Conservation (phyloP, 2,329 filamentous ascomycete genomes). For the Cercospora sojina region DNA sequence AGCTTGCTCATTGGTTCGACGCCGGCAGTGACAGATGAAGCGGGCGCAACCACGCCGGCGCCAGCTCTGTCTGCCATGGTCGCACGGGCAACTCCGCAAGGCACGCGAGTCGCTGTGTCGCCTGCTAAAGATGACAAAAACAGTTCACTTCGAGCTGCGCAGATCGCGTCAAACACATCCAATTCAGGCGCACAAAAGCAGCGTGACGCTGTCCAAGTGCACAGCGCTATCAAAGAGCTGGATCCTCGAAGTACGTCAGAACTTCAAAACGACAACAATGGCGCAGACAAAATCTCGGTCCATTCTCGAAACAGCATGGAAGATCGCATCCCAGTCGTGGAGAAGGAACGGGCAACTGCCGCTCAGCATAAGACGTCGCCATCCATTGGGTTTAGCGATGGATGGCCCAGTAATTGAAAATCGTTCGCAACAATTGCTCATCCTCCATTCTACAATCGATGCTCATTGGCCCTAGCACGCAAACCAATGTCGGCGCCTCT, state of each 20-base stretch:
- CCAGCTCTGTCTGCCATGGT: not conserved
- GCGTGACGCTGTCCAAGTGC: not conserved
- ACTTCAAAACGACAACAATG: slow-evolving; percentile 6
- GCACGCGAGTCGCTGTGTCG: not conserved
- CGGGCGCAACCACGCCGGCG: not conserved
- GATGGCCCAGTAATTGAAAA: slow-evolving; percentile 11
- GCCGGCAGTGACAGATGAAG: not conserved
- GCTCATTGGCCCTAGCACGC: not conserved
- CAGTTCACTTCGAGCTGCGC: not conserved
- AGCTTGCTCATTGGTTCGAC: not conserved
- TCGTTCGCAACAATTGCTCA: not conserved
- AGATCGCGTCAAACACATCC: not conserved
- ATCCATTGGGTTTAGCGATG: slow-evolving; percentile 11
- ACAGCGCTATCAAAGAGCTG: not conserved
- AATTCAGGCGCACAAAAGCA: not conserved
- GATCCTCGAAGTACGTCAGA: slow-evolving; percentile 2
- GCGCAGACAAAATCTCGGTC: slow-evolving; percentile 9
- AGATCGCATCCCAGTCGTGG: slow-evolving; percentile 1
- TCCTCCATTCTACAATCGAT: not conserved
- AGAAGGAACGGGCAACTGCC: not conserved
- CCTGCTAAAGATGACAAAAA: not conserved
- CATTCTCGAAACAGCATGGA: slow-evolving; percentile 6
- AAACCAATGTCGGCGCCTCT: not conserved
- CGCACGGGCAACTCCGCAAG: not conserved
- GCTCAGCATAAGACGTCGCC: slow-evolving; percentile 5